phyloP scores from a whole-genome alignment of 352 stramenopile species.

The Bremia lactucae region DNA sequence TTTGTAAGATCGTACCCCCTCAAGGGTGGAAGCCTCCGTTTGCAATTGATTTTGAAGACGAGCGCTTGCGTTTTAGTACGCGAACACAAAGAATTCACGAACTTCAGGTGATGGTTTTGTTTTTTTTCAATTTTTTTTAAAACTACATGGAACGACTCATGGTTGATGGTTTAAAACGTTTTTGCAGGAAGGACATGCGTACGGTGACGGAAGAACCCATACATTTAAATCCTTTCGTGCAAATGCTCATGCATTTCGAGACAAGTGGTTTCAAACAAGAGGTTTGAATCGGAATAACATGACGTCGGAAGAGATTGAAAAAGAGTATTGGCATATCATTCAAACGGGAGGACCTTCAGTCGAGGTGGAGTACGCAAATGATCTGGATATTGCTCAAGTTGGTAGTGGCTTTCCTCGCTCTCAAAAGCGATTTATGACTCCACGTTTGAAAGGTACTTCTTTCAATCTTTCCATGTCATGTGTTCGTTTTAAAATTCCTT shows the following conservation, averaged over 20 bases:
- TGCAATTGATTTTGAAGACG: slow-evolving; percentile 52
- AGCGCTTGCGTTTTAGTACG: slow-evolving; percentile 77
- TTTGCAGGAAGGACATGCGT: slow-evolving; percentile 50
- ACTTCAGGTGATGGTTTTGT: slow-evolving; percentile 24
- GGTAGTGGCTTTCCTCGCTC: slow-evolving; percentile 72
- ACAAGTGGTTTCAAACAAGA: slow-evolving; percentile 35
- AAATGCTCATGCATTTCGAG: slow-evolving; percentile 42
- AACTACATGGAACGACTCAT: background rate
- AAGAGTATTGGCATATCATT: slow-evolving; percentile 85
- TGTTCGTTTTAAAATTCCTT: too few relatives aligned
- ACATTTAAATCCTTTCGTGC: slow-evolving; percentile 63
- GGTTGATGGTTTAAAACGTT: background rate
- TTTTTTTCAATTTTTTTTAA: background rate
- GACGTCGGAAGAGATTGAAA: slow-evolving; percentile 64
- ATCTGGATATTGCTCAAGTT: slow-evolving; percentile 72
- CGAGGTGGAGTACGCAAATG: slow-evolving; percentile 84
- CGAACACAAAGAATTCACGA: slow-evolving; percentile 90
- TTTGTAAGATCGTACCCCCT: slow-evolving; percentile 97
- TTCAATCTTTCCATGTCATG: too few relatives aligned
- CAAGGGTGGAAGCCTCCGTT: slow-evolving; percentile 85
- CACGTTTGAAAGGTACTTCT: slow-evolving; percentile 25
- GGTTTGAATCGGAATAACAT: slow-evolving; percentile 27
- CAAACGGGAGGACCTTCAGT: slow-evolving; percentile 35
- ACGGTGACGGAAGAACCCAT: slow-evolving; percentile 42
- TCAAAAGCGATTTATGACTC: slow-evolving; percentile 21